Evolutionary conservation across 371 early-diverging fungal genomes (phyloP).

Genomic region (Apophysomyces variabilis): DNA sequence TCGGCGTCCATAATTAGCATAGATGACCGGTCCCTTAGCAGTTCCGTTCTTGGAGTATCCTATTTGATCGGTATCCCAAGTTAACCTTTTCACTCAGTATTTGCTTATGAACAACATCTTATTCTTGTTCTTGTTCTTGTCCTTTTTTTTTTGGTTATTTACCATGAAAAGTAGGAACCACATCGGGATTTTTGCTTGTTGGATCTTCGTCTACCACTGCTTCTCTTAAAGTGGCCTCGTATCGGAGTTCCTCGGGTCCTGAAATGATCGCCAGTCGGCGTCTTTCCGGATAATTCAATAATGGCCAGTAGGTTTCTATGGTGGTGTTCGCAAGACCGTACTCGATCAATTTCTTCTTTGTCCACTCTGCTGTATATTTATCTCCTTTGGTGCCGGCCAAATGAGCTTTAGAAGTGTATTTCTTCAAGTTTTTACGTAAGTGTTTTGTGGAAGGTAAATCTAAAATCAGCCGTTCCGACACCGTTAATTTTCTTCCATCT

Average conservation of each 20-base stretch:
- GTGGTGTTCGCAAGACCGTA: slow-evolving; percentile 57
- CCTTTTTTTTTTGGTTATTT: background rate
- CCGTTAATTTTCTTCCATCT: slow-evolving; percentile 7
- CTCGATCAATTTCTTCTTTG: slow-evolving; percentile 49
- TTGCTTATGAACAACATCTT: too few relatives aligned
- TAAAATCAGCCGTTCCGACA: slow-evolving; percentile 21
- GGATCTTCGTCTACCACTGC: slow-evolving; percentile 60
- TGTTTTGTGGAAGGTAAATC: slow-evolving; percentile 23
- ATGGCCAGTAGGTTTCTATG: slow-evolving; percentile 64
- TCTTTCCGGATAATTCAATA: slow-evolving; percentile 59
- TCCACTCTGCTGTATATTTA: slow-evolving; percentile 57
- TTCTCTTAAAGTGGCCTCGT: slow-evolving; percentile 60
- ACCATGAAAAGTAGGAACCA: slow-evolving; percentile 69
- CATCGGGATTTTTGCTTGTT: slow-evolving; percentile 54
- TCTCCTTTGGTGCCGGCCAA: slow-evolving; percentile 55
- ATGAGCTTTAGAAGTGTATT: slow-evolving; percentile 59
- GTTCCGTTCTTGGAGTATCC: slow-evolving; percentile 66
- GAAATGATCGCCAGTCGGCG: slow-evolving; percentile 60
- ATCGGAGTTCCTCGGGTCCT: slow-evolving; percentile 47
- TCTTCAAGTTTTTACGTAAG: slow-evolving; percentile 39
- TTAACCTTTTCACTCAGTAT: too few relatives aligned
- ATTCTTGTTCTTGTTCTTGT: too few relatives aligned
- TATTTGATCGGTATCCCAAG: background rate
- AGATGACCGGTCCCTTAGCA: slow-evolving; percentile 64
- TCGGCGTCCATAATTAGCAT: slow-evolving; percentile 67